phyloP scores from a whole-genome alignment of 441 rosid genomes.

The Theobroma grandiflorum region DNA sequence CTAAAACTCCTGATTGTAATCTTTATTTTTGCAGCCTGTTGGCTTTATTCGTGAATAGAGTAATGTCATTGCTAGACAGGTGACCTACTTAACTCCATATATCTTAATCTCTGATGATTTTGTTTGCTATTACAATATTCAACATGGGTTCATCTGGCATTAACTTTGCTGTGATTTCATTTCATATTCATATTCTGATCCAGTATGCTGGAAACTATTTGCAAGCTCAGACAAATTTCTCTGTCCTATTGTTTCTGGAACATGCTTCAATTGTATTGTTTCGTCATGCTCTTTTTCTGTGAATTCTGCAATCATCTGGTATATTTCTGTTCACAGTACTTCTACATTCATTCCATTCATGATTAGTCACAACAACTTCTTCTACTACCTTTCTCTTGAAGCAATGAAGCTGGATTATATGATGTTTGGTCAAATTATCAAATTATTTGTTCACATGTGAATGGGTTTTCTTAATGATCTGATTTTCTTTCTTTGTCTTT shows the following conservation, averaged over 20 bases:
- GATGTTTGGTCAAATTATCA: background rate
- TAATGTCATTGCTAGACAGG: constrained; percentile 83
- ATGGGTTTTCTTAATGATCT: background rate
- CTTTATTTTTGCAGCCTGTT: constrained; percentile 68
- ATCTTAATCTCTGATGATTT: constrained; percentile 14
- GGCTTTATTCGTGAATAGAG: constrained; percentile 91
- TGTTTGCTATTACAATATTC: background rate
- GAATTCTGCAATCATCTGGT: background rate
- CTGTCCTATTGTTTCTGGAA: background rate
- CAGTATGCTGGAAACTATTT: background rate
- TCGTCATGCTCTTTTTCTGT: background rate
- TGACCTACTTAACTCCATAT: constrained; percentile 32
- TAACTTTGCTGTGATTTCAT: background rate
- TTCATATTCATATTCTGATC: background rate
- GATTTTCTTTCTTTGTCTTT: background rate
- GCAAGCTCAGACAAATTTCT: background rate
- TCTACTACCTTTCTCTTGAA: background rate
- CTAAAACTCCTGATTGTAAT: constrained; percentile 20
- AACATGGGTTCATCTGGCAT: background rate
- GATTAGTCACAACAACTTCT: constrained; percentile 4
- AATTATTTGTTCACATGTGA: background rate
- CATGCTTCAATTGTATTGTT: background rate
- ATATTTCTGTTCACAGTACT: background rate
- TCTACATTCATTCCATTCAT: background rate
- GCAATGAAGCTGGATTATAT: background rate